These are phyloP conservation scores for Crithidia fasciculata DNA, from an alignment of 208 protist species.

Conservation along the genomic window DNA sequence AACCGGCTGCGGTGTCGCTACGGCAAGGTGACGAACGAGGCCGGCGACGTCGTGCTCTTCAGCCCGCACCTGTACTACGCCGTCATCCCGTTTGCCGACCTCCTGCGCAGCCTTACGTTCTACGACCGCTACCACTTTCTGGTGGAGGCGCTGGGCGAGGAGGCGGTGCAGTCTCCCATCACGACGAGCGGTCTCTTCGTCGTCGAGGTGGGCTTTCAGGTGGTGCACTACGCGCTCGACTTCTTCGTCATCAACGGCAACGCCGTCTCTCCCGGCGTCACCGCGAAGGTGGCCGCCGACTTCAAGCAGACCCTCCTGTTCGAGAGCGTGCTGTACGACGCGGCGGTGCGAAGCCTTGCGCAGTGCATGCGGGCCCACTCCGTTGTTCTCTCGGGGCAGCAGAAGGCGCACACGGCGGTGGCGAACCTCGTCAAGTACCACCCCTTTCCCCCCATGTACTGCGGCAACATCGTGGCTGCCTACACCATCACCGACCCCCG, in stretches of 20 bases:
- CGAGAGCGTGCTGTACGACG: constrained; percentile 83
- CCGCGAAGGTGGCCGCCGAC: constrained; percentile 62
- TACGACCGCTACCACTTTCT: constrained; percentile 21
- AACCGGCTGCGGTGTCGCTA: constrained; percentile 83
- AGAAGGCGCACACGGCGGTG: constrained; percentile 50
- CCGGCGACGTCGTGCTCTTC: constrained; percentile 52
- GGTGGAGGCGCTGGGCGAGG: constrained; percentile 26
- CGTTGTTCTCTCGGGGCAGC: constrained; percentile 46
- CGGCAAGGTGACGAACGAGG: constrained; percentile 70
- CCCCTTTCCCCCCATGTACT: constrained; percentile 66
- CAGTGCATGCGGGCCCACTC: constrained; percentile 35
- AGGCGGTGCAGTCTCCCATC: constrained; percentile 40
- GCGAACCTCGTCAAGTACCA: constrained; percentile 77
- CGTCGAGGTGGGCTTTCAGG: constrained; percentile 87
- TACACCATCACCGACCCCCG: constrained; percentile 70
- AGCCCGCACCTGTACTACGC: constrained; percentile 74
- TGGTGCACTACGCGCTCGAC: constrained; percentile 88
- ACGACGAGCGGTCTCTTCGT: constrained; percentile 71
- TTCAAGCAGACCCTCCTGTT: constrained; percentile 82
- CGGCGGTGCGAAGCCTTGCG: constrained; percentile 57
- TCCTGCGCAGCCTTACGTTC: constrained; percentile 38
- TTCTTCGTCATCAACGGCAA: constrained; percentile 82
- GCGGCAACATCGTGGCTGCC: constrained; percentile 54
- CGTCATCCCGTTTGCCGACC: constrained; percentile 61
- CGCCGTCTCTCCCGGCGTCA: constrained; percentile 48